Percentiles rank a stretch among this genome's conserved stretches.
These are phyloP conservation scores for Malus domestica DNA, from an alignment of 306 rosid species.

Conservation along the genomic window DNA sequence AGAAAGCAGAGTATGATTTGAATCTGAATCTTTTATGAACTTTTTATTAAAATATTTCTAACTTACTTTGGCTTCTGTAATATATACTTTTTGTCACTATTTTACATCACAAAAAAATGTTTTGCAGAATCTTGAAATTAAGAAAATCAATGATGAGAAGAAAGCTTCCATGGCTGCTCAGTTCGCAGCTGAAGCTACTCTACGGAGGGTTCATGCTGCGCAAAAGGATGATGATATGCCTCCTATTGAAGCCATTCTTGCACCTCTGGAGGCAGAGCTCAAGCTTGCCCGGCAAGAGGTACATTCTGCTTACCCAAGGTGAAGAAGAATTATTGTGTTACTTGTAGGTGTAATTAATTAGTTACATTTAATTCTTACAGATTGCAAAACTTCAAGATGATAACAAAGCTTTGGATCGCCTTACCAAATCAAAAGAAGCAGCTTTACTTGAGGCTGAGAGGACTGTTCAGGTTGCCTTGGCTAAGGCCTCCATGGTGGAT, in stretches of 20 bases:
- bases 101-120: conserved; percentile 12
- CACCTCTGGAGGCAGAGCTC: conserved; percentile 98
- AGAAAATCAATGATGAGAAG: conserved; percentile 99
- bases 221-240: conserved; percentile 99
- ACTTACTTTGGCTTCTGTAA: conserved; percentile 7
- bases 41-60: not conserved
- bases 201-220: conserved; percentile 98
- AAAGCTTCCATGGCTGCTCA: conserved; percentile 99
- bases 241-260: conserved; percentile 97
- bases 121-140: conserved; percentile 94
- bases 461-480: conserved; percentile 93
- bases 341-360: conserved; percentile 16
- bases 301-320: not conserved
- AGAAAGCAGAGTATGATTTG: conserved; percentile 73
- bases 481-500: conserved; percentile 99
- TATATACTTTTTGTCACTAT: not conserved
- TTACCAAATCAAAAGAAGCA: conserved; percentile 98
- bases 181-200: conserved; percentile 98
- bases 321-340: not conserved
- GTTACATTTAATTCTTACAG: conserved; percentile 36
- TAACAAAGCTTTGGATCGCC: conserved; percentile 95
- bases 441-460: conserved; percentile 95
- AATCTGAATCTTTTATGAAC: conserved; percentile 17
- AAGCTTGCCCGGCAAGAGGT: conserved; percentile 99
- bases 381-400: conserved; percentile 98